phyloP scores from a whole-genome alignment of 2,329 filamentous ascomycete species.

The Neofusicoccum cordaticola region DNA sequence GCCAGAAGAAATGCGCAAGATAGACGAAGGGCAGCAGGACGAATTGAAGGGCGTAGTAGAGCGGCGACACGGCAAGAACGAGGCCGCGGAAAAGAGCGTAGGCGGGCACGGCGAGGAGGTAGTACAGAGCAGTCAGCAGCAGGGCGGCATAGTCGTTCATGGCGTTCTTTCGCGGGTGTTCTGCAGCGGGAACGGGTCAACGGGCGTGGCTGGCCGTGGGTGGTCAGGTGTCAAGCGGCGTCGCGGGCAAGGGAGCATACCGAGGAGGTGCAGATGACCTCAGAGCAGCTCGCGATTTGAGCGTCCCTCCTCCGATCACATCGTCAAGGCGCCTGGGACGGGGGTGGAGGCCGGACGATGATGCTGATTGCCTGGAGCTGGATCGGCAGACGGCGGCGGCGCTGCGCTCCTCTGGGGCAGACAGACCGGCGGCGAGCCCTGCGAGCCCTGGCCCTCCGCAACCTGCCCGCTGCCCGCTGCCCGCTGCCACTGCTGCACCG shows the following conservation, averaged over 20 bases:
- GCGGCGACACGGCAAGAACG: slow-evolving; percentile 43
- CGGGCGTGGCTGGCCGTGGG: background rate
- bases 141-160: slow-evolving; percentile 33
- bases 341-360: slow-evolving; percentile 3
- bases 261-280: slow-evolving; percentile 11
- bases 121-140: slow-evolving; percentile 33
- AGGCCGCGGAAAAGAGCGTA: slow-evolving; percentile 39
- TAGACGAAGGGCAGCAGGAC: slow-evolving; percentile 51
- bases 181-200: background rate
- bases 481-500: slow-evolving; percentile 10
- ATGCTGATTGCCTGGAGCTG: slow-evolving; percentile 14
- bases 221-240: slow-evolving; percentile 9
- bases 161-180: slow-evolving; percentile 11
- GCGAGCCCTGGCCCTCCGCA: slow-evolving; percentile 5
- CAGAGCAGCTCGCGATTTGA: background rate
- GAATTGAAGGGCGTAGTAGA: slow-evolving; percentile 48
- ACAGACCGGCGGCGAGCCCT: too few relatives aligned
- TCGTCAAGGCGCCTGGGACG: slow-evolving; percentile 1
- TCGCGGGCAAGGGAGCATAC: slow-evolving; percentile 9
- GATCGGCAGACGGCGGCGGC: slow-evolving; percentile 6
- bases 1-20: slow-evolving; percentile 43
- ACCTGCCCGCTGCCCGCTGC: slow-evolving; percentile 3
- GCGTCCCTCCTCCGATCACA: slow-evolving; percentile 1
- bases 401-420: background rate
- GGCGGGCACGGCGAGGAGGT: slow-evolving; percentile 39